phyloP scores from a whole-genome alignment of 805 yeast genomes.

The Diddensiella transvaalensis region DNA sequence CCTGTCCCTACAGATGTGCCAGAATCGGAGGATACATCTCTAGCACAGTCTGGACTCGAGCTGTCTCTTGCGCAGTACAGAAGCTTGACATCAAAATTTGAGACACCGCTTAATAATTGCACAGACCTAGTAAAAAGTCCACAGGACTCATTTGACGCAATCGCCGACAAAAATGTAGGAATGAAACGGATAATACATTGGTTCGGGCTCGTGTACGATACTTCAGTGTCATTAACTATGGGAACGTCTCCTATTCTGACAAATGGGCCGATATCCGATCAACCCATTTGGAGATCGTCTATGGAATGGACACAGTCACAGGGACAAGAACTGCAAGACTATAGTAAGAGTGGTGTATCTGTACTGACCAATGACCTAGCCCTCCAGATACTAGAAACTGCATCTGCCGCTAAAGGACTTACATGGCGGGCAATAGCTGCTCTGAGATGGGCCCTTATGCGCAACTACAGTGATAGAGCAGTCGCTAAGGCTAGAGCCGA shows the following conservation, averaged over 20 bases:
- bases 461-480: neutral
- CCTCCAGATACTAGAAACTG: neutral
- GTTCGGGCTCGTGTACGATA: neutral
- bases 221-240: neutral
- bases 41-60: neutral
- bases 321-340: neutral
- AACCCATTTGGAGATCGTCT: neutral
- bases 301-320: neutral
- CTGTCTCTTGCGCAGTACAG: neutral
- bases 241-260: neutral
- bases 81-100: neutral
- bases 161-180: neutral
- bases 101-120: neutral
- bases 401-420: neutral
- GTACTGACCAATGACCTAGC: neutral
- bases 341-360: neutral
- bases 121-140: neutral
- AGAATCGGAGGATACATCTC: neutral
- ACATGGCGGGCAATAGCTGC: neutral
- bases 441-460: neutral
- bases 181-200: neutral
- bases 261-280: neutral
- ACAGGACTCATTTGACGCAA: neutral
- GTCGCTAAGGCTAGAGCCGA: neutral
- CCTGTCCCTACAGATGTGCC: neutral